phyloP scores from a whole-genome alignment of 768 basidiomycete genomes.

The Collybiopsis confluens region DNA sequence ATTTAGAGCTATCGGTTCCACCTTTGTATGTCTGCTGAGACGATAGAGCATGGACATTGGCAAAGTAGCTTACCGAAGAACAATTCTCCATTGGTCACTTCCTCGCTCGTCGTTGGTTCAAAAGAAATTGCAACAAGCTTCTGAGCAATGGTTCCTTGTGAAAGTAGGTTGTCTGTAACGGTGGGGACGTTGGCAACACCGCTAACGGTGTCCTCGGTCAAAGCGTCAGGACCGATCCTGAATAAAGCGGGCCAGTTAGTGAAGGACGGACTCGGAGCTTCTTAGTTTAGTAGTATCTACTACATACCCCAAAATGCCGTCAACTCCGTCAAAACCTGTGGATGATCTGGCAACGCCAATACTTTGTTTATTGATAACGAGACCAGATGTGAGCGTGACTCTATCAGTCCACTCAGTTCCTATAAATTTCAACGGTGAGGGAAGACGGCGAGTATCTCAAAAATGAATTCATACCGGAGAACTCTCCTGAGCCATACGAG shows the following conservation, averaged over 20 bases:
- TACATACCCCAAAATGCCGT: constrained; percentile 42
- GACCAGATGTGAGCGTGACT: constrained; percentile 45
- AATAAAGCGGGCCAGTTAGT: not conserved
- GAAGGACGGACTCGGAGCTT: too few species aligned
- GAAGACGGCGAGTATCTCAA: not conserved
- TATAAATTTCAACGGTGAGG: not conserved
- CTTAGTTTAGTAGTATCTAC: too few species aligned
- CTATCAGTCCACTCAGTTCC: constrained; percentile 35
- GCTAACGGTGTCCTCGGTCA: constrained; percentile 41
- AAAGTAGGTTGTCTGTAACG: constrained; percentile 52
- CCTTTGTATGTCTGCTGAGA: constrained; percentile 23
- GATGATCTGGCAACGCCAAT: constrained; percentile 57
- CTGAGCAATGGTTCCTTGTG: constrained; percentile 31
- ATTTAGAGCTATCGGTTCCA: constrained; percentile 41
- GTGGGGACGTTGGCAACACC: constrained; percentile 37
- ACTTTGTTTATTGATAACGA: constrained; percentile 51
- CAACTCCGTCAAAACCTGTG: constrained; percentile 44
- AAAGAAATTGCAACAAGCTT: constrained; percentile 48
- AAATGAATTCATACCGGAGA: constrained; percentile 36
- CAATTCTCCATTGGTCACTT: constrained; percentile 45
- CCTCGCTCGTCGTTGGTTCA: constrained; percentile 34
- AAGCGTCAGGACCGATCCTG: constrained; percentile 48
- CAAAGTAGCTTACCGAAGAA: constrained; percentile 42
- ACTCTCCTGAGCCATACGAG: constrained; percentile 58
- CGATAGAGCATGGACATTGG: constrained; percentile 1